These are phyloP conservation scores for Panicum virgatum DNA, from an alignment of 202 grass and related monocot species.

Conservation along the genomic window DNA sequence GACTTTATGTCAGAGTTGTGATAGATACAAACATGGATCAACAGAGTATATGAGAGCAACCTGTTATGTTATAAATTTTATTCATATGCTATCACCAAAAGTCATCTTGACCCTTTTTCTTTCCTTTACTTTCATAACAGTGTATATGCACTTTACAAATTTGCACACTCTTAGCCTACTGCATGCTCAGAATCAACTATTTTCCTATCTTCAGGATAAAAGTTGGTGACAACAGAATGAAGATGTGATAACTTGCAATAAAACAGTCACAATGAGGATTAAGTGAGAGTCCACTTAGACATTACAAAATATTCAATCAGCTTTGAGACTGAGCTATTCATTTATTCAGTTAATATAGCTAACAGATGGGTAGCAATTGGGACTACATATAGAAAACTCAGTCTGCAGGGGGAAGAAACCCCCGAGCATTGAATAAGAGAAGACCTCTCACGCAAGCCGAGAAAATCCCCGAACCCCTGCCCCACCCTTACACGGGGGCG, in stretches of 20 bases:
- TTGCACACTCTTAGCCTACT: not conserved
- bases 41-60: not conserved
- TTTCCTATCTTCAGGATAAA: slow-evolving; percentile 1
- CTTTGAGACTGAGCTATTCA: not conserved
- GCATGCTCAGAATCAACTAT: not conserved
- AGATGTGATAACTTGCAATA: not conserved
- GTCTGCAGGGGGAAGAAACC: no score
- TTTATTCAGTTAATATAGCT: slow-evolving; percentile 2
- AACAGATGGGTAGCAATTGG: not conserved
- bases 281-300: not conserved
- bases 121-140: not conserved
- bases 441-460: no score
- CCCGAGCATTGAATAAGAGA: no score
- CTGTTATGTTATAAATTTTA: slow-evolving; percentile 13
- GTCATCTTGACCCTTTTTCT: not conserved
- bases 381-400: no score
- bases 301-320: not conserved
- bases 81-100: slow-evolving; percentile 1
- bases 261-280: not conserved
- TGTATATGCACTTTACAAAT: not conserved
- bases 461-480: no score
- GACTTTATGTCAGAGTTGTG: no score
- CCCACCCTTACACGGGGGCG: no score
- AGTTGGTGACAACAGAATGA: not conserved
- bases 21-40: not conserved